A percentile compares a stretch with the other conserved stretches of the same genome.
phyloP scores from a whole-genome alignment of 1,139 yeast genomes.

The Debaryomyces subglobosus region DNA sequence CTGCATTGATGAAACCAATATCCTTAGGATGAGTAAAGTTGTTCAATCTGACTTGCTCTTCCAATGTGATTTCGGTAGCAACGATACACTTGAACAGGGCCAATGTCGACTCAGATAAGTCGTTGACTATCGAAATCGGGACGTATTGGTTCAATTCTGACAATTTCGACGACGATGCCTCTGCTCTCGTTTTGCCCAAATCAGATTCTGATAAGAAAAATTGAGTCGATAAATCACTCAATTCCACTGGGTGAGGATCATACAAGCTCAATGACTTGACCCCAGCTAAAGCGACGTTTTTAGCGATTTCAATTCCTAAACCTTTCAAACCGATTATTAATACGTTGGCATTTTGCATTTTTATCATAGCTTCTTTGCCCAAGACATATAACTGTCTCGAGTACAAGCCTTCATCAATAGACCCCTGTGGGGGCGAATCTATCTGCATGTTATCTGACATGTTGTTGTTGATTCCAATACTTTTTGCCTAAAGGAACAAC shows the following conservation, averaged over 20 bases:
- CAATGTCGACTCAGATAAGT: conserved; percentile 53
- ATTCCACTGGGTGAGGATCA: conserved; percentile 72
- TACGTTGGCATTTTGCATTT: conserved; percentile 92
- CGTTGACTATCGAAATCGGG: conserved; percentile 72
- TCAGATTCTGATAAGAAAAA: conserved; percentile 76
- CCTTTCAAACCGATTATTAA: conserved; percentile 88
- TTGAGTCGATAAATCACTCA: conserved; percentile 84
- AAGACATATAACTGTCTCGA: conserved; percentile 93
- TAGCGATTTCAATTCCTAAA: conserved; percentile 93
- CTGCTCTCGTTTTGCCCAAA: conserved; percentile 78
- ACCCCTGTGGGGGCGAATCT: conserved; percentile 51
- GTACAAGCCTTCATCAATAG: conserved; percentile 88
- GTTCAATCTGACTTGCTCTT: conserved; percentile 76
- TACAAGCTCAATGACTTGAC: conserved; percentile 88
- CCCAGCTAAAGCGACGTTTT: conserved; percentile 95
- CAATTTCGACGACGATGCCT: conserved; percentile 63
- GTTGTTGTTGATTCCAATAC: background rate
- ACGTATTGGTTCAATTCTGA: conserved; percentile 89
- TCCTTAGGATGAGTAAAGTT: conserved; percentile 70
- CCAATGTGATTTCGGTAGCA: conserved; percentile 73
- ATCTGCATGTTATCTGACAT: conserved; percentile 54
- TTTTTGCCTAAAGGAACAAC: background rate
- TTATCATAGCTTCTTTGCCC: conserved; percentile 97
- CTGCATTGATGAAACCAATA: conserved; percentile 81
- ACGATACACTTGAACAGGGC: conserved; percentile 77